Evolutionary conservation across 495 filamentous ascomycete genomes (phyloP).

Genomic region (Podospora tetraspora): DNA sequence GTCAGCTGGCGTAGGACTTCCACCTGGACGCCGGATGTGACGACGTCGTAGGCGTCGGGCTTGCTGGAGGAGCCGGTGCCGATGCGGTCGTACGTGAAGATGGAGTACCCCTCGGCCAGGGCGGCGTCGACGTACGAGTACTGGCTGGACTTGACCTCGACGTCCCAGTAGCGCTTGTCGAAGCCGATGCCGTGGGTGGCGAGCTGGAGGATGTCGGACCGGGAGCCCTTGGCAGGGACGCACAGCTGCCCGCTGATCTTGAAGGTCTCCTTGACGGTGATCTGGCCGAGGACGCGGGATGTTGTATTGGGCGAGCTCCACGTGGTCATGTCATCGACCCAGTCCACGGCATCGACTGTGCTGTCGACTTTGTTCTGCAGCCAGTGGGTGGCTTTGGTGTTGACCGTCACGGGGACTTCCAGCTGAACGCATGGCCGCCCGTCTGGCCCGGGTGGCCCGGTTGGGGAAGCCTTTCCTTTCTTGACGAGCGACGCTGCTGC

Average conservation of each 20-base stretch:
- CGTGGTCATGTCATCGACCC: conserved; percentile 17
- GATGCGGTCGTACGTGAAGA: conserved; percentile 42
- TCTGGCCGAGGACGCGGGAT: conserved; percentile 19
- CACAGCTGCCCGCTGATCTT: conserved; percentile 42
- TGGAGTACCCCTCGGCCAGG: conserved; percentile 33
- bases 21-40: conserved; percentile 32
- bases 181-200: conserved; percentile 55
- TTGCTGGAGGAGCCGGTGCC: conserved; percentile 33
- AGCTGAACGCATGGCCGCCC: conserved; percentile 7
- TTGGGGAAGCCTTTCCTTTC: conserved; percentile 4
- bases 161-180: conserved; percentile 44
- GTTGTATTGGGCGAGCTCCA: conserved; percentile 13
- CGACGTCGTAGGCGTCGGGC: conserved; percentile 35
- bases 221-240: conserved; percentile 28
- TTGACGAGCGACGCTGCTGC: conserved; percentile 3
- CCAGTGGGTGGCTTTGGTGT: conserved; percentile 12
- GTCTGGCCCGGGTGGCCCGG: background rate
- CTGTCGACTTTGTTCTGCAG: conserved; percentile 15
- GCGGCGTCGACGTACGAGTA: conserved; percentile 41
- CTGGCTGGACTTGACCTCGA: conserved; percentile 35
- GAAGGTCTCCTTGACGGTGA: conserved; percentile 35
- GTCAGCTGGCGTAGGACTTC: conserved; percentile 35
- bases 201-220: conserved; percentile 42
- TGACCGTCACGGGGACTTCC: conserved; percentile 4
- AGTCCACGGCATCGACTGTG: conserved; percentile 31